A percentile compares a stretch with the other conserved stretches of the same genome.
Conservation (phyloP, 768 basidiomycete species). For the Tulasnella sp. region DNA sequence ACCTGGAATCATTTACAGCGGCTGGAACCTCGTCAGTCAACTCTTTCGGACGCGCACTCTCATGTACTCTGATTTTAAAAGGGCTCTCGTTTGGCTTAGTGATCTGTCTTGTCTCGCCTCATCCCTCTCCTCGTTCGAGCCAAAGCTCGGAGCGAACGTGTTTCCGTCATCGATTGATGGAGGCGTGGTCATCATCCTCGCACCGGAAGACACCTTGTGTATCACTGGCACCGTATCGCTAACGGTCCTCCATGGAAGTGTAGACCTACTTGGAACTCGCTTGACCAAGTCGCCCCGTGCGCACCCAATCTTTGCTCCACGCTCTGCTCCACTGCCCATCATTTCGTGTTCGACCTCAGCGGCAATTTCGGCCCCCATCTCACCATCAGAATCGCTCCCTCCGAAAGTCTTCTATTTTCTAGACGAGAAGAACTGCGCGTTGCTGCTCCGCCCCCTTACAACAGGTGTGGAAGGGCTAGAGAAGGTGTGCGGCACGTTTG, state of each 20-base stretch:
- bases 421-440: conserved; percentile 28
- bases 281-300: conserved; percentile 18
- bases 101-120: too few species aligned
- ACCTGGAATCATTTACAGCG: conserved; percentile 15
- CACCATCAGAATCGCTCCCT: background rate
- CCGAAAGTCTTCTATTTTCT: conserved; percentile 20
- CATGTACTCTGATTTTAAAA: too few species aligned
- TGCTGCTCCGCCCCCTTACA: conserved; percentile 46
- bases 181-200: conserved; percentile 35
- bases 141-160: conserved; percentile 32
- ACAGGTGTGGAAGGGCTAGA: conserved; percentile 61
- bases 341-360: conserved; percentile 23
- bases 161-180: conserved; percentile 24
- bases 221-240: conserved; percentile 59
- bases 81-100: too few species aligned
- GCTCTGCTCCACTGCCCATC: conserved; percentile 30
- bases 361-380: too few species aligned
- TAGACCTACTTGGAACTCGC: conserved; percentile 47
- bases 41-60: too few species aligned
- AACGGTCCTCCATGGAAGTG: conserved; percentile 47
- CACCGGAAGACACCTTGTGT: conserved; percentile 41
- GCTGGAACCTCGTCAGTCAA: too few species aligned
- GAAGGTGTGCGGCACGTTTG: conserved; percentile 48
- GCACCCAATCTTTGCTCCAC: conserved; percentile 53
- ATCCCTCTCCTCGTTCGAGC: conserved; percentile 7